Base-by-base conservation (phyloP, 139 green algal genomes). In the Coccomyxa sp. region DNA sequence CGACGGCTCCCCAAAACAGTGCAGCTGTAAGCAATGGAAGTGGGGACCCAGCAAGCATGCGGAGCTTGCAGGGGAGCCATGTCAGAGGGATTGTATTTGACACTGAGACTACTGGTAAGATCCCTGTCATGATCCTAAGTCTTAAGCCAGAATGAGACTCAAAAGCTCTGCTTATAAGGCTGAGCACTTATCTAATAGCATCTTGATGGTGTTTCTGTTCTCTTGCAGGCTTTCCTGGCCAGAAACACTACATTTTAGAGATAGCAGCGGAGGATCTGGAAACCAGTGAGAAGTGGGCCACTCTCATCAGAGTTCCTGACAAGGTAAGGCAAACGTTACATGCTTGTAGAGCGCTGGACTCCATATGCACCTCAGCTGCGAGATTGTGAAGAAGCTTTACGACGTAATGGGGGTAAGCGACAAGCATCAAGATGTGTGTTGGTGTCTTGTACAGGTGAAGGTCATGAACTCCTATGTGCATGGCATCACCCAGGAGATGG, bases 101-200 rank as follows among this genome's bases (percentile, higher is more conserved):
- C 64, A 55, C 90, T 9, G 89, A 93, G 76, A 91, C 88, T 14
- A 89, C 84, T 41, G 84, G 88, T 73, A 39, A 75, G 74, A 22
- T 36, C 29, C 39, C 16, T 18, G 44, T n/a, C n/a, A n/a, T n/a
- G n/a, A n/a, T n/a, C n/a, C n/a, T n/a, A n/a, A n/a, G n/a, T n/a
- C n/a, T n/a, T n/a, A n/a, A n/a, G n/a, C n/a, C n/a, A n/a, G n/a
- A n/a, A n/a, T n/a, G n/a, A n/a, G n/a, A n/a, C n/a, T n/a, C n/a
- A n/a, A n/a, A n/a, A n/a, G n/a, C n/a, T n/a, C n/a, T n/a, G 64
- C 31, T 18, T 41, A 6, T 79, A 29, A 9, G 8, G 6, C 34
- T 79, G 24, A 50, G 14, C 27, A 18, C 50, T 22, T 31, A 64
- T 10, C 22, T 64, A 38, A 58, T 58, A 58, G 44, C 14, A 41